A percentile compares a stretch with the other conserved stretches of the same genome.
These are phyloP conservation scores for Smithsoniella earleae DNA, from an alignment of 163 green algal species.

Conservation along the genomic window DNA sequence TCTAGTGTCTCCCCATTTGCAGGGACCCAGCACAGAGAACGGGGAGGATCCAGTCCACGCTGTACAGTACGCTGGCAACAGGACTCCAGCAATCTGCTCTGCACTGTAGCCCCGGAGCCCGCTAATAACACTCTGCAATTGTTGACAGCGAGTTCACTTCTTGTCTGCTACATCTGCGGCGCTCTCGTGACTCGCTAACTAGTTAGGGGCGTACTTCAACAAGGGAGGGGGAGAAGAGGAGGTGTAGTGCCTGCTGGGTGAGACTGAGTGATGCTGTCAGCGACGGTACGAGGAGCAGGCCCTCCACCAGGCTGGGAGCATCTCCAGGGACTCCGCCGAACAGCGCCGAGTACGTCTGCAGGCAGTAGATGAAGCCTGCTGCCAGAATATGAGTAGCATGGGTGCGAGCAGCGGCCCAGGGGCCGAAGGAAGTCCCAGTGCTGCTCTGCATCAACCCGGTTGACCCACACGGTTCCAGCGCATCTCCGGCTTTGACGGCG, in stretches of 20 bases:
- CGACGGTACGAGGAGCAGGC: slow-evolving; percentile 5
- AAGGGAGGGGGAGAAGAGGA: neutral
- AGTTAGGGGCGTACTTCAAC: neutral
- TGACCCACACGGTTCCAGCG: no score
- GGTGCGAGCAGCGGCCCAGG: slow-evolving; percentile 4
- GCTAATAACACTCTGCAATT: no score
- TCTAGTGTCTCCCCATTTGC: neutral
- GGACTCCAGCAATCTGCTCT: neutral
- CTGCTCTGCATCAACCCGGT: neutral
- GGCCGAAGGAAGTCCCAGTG: neutral
- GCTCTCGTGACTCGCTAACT: neutral
- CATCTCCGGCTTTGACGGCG: neutral
- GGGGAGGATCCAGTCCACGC: neutral
- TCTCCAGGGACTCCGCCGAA: neutral
- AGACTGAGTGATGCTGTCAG: neutral
- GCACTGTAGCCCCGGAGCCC: no score
- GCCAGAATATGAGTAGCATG: neutral
- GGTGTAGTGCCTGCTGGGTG: neutral
- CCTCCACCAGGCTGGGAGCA: neutral
- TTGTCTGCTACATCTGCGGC: neutral
- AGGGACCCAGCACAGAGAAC: neutral
- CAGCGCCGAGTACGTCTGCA: slow-evolving; percentile 8
- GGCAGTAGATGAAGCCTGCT: neutral
- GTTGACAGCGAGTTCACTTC: no score
- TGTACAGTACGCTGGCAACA: neutral